Percentiles rank a stretch among this genome's conserved stretches.
Evolutionary conservation across 345 rosid genomes (phyloP).

Genomic region (Limnanthes douglasii): DNA sequence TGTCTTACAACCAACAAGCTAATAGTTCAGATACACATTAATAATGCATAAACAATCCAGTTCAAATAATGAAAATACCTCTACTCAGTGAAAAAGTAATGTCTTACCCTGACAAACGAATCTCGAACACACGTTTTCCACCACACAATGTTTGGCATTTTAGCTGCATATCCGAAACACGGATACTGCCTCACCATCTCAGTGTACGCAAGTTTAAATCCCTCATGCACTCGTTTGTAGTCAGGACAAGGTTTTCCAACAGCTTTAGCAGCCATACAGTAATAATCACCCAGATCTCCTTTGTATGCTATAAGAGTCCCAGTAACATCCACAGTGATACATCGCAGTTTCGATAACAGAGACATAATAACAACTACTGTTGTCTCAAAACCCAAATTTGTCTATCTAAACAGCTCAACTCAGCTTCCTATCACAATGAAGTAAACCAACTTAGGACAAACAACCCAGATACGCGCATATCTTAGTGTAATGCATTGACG

Average conservation of each 20-base stretch:
- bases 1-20: background rate
- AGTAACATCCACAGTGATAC: constrained; percentile 91
- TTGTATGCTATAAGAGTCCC: constrained; percentile 95
- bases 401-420: too few relatives aligned
- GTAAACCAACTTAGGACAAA: too few relatives aligned
- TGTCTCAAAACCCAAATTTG: too few relatives aligned
- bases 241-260: constrained; percentile 90
- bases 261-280: constrained; percentile 98
- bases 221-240: constrained; percentile 79
- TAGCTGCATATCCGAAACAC: constrained; percentile 73
- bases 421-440: too few relatives aligned
- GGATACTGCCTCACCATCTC: constrained; percentile 86
- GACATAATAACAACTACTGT: too few relatives aligned
- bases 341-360: constrained; percentile 49
- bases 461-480: too few relatives aligned
- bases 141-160: constrained; percentile 86
- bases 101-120: constrained; percentile 58
- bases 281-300: constrained; percentile 98
- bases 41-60: background rate
- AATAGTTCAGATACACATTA: too few relatives aligned
- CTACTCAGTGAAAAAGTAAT: too few relatives aligned
- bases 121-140: constrained; percentile 86
- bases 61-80: too few relatives aligned
- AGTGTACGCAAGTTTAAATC: constrained; percentile 78
- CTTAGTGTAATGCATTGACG: too few relatives aligned